phyloP scores from a whole-genome alignment of 1,284 basidiomycete genomes.

The Cutaneotrichosporon spelunceum region DNA sequence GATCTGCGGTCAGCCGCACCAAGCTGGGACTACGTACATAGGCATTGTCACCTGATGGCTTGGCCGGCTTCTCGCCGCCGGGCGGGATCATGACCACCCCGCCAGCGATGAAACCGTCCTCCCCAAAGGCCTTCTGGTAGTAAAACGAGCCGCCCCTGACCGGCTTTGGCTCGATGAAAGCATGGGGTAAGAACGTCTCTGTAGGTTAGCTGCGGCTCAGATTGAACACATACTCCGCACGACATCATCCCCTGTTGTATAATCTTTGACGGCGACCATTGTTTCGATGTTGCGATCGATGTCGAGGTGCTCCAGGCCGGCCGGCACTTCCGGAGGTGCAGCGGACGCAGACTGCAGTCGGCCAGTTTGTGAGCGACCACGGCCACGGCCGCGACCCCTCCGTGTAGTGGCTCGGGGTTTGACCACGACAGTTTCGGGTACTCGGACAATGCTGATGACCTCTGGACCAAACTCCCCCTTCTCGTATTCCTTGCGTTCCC shows the following conservation, averaged over 20 bases:
- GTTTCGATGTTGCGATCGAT: slow-evolving; percentile 80
- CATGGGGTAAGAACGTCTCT: slow-evolving; percentile 45
- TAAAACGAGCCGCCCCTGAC: slow-evolving; percentile 61
- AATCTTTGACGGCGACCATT: slow-evolving; percentile 68
- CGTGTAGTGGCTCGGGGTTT: background rate
- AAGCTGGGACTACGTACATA: slow-evolving; percentile 63
- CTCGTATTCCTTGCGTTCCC: slow-evolving; percentile 80
- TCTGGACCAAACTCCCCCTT: slow-evolving; percentile 63
- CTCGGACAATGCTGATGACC: slow-evolving; percentile 68
- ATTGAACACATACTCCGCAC: slow-evolving; percentile 61
- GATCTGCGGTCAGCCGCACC: slow-evolving; percentile 59
- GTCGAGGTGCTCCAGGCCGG: slow-evolving; percentile 50
- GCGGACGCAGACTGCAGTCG: slow-evolving; percentile 8
- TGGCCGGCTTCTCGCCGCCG: slow-evolving; percentile 71
- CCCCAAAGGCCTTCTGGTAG: slow-evolving; percentile 94
- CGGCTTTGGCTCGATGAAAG: slow-evolving; percentile 60
- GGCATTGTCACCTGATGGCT: slow-evolving; percentile 87
- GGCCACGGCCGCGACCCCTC: background rate
- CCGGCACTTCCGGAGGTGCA: slow-evolving; percentile 41
- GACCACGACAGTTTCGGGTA: slow-evolving; percentile 2
- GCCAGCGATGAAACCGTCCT: slow-evolving; percentile 86
- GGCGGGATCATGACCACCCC: slow-evolving; percentile 68
- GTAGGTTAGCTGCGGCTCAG: slow-evolving; percentile 4
- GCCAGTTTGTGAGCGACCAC: background rate
- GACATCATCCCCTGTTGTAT: slow-evolving; percentile 60